Evolutionary conservation across 768 basidiomycete species (phyloP).

Genomic region (Psilocybe cyanescens): DNA sequence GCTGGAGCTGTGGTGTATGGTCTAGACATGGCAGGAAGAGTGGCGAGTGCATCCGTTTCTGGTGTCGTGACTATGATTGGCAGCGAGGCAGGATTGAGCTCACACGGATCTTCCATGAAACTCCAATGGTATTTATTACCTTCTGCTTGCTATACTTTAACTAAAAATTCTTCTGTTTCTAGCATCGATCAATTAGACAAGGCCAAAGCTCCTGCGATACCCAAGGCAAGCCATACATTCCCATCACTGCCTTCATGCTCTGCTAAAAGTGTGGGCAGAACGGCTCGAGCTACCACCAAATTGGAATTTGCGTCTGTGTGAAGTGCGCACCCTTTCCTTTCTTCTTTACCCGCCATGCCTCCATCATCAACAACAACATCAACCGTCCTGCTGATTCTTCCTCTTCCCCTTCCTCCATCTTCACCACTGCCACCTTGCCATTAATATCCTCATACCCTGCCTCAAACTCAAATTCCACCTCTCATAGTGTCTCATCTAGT

Average conservation of each 20-base stretch:
- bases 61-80: conserved; percentile 89
- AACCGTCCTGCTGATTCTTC: not conserved
- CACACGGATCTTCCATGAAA: conserved; percentile 82
- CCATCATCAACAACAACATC: not conserved
- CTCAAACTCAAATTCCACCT: not conserved
- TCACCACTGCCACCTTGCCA: not conserved
- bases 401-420: not conserved
- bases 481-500: conserved; percentile 4
- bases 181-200: conserved; percentile 99
- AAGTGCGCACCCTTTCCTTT: conserved; percentile 44
- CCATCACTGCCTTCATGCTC: conserved; percentile 80
- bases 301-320: conserved; percentile 77
- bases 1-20: conserved; percentile 52
- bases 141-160: conserved; percentile 17
- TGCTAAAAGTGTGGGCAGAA: conserved; percentile 66
- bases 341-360: not conserved
- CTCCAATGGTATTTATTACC: conserved; percentile 72
- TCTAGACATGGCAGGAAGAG: conserved; percentile 80
- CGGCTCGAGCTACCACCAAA: conserved; percentile 64
- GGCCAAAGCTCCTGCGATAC: conserved; percentile 90
- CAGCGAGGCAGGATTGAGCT: conserved; percentile 61
- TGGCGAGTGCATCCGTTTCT: conserved; percentile 83
- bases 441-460: not conserved
- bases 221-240: conserved; percentile 83
- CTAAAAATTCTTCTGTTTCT: not conserved